Conservation (phyloP, 2,329 filamentous ascomycete species). For the Penicillium sp. region DNA sequence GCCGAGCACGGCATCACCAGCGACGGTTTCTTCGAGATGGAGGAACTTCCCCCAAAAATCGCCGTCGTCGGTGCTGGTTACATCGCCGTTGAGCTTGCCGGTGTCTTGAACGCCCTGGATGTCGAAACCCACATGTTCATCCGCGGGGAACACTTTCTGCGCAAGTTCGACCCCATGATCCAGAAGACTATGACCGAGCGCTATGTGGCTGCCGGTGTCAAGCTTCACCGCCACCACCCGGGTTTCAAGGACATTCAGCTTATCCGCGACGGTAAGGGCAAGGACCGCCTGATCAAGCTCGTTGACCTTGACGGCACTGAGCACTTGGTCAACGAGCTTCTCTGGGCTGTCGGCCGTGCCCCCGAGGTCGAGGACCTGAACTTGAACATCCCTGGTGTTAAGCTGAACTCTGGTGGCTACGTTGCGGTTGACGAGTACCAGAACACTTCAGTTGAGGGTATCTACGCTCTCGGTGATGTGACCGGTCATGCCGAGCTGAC, state of each 20-base stretch:
- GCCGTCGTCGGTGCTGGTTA: slow-evolving; percentile 52
- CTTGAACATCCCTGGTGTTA: slow-evolving; percentile 43
- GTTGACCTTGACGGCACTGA: slow-evolving; percentile 43
- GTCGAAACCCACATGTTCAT: slow-evolving; percentile 53
- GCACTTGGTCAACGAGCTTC: slow-evolving; percentile 48
- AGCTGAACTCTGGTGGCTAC: slow-evolving; percentile 40
- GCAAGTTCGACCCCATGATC: slow-evolving; percentile 53
- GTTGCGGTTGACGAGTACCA: slow-evolving; percentile 50
- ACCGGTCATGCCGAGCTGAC: slow-evolving; percentile 51
- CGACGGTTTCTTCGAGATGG: slow-evolving; percentile 51
- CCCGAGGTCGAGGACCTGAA: slow-evolving; percentile 46
- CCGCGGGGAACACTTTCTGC: slow-evolving; percentile 46
- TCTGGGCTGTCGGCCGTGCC: slow-evolving; percentile 50
- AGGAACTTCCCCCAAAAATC: slow-evolving; percentile 49
- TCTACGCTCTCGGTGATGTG: slow-evolving; percentile 52
- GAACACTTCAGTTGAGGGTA: slow-evolving; percentile 46
- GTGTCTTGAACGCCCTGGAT: slow-evolving; percentile 49
- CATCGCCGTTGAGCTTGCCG: slow-evolving; percentile 51
- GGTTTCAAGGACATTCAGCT: slow-evolving; percentile 49
- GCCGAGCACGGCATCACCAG: slow-evolving; percentile 51
- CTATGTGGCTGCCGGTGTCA: slow-evolving; percentile 49
- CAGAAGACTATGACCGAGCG: slow-evolving; percentile 51
- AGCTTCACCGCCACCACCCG: slow-evolving; percentile 46
- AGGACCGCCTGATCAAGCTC: slow-evolving; percentile 47
- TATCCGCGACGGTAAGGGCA: slow-evolving; percentile 45